These are phyloP conservation scores for Chenopodium quinoa DNA, from an alignment of 148 eudicot species.

Conservation along the genomic window DNA sequence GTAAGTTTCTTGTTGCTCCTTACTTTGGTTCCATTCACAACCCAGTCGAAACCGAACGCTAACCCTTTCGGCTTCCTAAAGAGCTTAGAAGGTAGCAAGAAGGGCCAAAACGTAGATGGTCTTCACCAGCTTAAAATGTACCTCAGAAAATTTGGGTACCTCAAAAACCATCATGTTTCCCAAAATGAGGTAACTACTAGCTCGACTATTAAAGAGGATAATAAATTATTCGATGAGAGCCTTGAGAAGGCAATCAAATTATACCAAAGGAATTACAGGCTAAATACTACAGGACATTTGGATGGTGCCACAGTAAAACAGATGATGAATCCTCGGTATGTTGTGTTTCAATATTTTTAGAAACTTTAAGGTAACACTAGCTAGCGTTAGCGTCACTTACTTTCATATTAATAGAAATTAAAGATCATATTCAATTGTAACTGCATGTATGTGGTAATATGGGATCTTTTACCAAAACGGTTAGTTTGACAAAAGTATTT, in stretches of 20 bases:
- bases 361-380: too few species aligned
- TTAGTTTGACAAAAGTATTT: too few species aligned
- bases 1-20: not conserved
- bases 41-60: not conserved
- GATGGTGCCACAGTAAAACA: slow-evolving; percentile 18
- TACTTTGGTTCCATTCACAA: slow-evolving; percentile 7
- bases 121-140: slow-evolving; percentile 21
- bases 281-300: slow-evolving; percentile 22
- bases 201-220: not conserved
- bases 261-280: slow-evolving; percentile 25
- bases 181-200: not conserved
- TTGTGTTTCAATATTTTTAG: too few species aligned
- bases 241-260: slow-evolving; percentile 21
- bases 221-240: slow-evolving; percentile 21
- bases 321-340: slow-evolving; percentile 13
- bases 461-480: too few species aligned
- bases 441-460: too few species aligned
- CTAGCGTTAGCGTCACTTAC: too few species aligned
- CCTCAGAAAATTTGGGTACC: slow-evolving; percentile 27
- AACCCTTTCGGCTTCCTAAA: slow-evolving; percentile 15
- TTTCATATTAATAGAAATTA: too few species aligned
- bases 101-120: slow-evolving; percentile 22
- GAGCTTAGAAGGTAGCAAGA: slow-evolving; percentile 16
- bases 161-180: not conserved
- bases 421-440: too few species aligned